A percentile compares a stretch with the other conserved stretches of the same genome.
Evolutionary conservation across 2,329 filamentous ascomycete genomes (phyloP).

Genomic region (Thermothelomyces thermophilus): DNA sequence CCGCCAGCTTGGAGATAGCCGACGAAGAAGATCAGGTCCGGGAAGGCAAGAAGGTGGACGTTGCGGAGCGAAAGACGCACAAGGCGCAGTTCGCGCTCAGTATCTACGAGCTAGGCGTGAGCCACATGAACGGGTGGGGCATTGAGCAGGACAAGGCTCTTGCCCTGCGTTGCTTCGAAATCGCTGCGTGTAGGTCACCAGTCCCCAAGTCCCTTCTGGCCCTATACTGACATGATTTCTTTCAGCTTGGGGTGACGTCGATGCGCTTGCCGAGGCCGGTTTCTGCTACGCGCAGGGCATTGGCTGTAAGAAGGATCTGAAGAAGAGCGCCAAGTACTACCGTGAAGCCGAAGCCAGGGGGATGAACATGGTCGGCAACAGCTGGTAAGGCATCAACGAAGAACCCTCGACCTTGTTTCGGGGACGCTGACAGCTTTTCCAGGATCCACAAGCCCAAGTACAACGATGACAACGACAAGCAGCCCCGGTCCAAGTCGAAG

Average conservation of each 20-base stretch:
- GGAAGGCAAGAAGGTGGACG: conserved; percentile 56
- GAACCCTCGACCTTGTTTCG: too few species aligned
- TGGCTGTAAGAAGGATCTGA: conserved; percentile 92
- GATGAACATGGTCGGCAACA: conserved; percentile 96
- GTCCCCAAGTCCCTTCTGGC: not conserved
- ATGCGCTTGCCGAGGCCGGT: conserved; percentile 87
- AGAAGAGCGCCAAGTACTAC: conserved; percentile 88
- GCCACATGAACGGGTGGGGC: conserved; percentile 97
- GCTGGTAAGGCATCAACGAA: conserved; percentile 62
- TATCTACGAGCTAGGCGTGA: conserved; percentile 93
- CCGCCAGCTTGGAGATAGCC: conserved; percentile 72
- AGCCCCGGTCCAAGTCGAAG: conserved; percentile 67
- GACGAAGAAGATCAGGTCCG: conserved; percentile 67
- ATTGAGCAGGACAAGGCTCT: conserved; percentile 86
- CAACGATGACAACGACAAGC: conserved; percentile 62
- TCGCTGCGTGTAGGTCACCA: conserved; percentile 65
- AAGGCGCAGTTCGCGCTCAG: conserved; percentile 91
- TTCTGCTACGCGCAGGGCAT: conserved; percentile 94
- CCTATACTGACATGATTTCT: conserved; percentile 14
- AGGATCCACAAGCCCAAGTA: conserved; percentile 99
- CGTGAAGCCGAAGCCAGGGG: conserved; percentile 85
- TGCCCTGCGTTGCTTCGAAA: conserved; percentile 89
- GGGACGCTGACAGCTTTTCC: not conserved
- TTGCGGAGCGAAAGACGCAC: conserved; percentile 68
- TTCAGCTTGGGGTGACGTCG: conserved; percentile 82